A percentile compares a stretch with the other conserved stretches of the same genome.
These are phyloP conservation scores for Trametes villosa DNA, from an alignment of 768 basidiomycete genomes.

Conservation along the genomic window DNA sequence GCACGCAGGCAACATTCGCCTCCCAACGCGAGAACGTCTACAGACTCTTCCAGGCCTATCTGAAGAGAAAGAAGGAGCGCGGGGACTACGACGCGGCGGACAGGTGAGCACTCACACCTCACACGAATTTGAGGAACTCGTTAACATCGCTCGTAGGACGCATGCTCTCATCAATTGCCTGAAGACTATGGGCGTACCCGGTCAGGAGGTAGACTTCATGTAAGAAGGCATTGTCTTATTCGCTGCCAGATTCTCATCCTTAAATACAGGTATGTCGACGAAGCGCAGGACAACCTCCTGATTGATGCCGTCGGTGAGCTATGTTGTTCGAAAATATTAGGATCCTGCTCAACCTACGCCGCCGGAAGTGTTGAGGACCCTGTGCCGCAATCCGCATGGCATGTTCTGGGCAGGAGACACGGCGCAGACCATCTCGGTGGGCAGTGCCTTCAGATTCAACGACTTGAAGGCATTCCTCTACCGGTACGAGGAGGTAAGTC, in stretches of 20 bases:
- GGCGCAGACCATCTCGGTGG: slow-evolving; percentile 75
- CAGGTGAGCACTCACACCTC: slow-evolving; percentile 39
- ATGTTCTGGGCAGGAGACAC: slow-evolving; percentile 84
- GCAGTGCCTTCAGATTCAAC: slow-evolving; percentile 72
- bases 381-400: slow-evolving; percentile 69
- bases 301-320: slow-evolving; percentile 62
- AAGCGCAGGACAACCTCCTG: slow-evolving; percentile 73
- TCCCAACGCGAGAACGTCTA: slow-evolving; percentile 53
- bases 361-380: slow-evolving; percentile 55
- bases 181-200: slow-evolving; percentile 36
- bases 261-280: slow-evolving; percentile 77
- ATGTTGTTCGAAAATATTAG: neutral
- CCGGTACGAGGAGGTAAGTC: slow-evolving; percentile 55
- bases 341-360: slow-evolving; percentile 30
- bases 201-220: slow-evolving; percentile 58
- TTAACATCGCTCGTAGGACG: slow-evolving; percentile 44
- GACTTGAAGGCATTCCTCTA: slow-evolving; percentile 64
- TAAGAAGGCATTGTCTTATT: slow-evolving; percentile 44
- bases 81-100: slow-evolving; percentile 64
- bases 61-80: slow-evolving; percentile 47
- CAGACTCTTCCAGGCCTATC: slow-evolving; percentile 56
- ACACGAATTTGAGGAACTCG: neutral
- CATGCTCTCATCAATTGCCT: slow-evolving; percentile 30
- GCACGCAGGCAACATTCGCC: slow-evolving; percentile 60
- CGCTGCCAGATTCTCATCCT: slow-evolving; percentile 62